A percentile compares a stretch with the other conserved stretches of the same genome.
Evolutionary conservation across 352 stramenopile species (phyloP).

Genomic region (Phytopythium delawarense): DNA sequence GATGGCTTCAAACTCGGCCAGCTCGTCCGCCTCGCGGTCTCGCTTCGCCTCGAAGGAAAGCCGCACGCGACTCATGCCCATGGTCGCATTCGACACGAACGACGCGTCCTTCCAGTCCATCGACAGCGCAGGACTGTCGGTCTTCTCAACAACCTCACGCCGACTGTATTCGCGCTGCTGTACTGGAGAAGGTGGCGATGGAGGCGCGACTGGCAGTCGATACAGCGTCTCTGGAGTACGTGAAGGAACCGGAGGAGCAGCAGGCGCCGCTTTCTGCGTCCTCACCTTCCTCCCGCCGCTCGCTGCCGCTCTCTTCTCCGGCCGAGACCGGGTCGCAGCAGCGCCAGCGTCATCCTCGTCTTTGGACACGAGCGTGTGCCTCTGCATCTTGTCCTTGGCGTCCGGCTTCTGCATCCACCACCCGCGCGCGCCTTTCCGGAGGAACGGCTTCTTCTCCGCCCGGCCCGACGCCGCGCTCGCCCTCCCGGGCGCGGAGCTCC

Average conservation of each 20-base stretch:
- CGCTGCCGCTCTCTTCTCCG: conserved; percentile 4
- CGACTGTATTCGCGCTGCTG: conserved; percentile 1
- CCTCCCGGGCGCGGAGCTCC: neutral
- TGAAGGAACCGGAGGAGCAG: neutral
- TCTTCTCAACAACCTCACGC: neutral
- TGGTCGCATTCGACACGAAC: conserved; percentile 35
- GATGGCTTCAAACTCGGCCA: conserved; percentile 76
- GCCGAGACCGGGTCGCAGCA: too few species aligned
- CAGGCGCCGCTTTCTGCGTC: neutral
- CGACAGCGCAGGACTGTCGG: conserved; percentile 8
- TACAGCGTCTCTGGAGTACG: neutral
- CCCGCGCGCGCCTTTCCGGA: conserved; percentile 70
- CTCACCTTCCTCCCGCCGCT: neutral
- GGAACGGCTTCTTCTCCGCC: conserved; percentile 47
- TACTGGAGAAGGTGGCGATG: conserved; percentile 13
- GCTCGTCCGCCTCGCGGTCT: conserved; percentile 61
- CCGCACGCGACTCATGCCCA: conserved; percentile 48
- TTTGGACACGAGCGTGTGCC: conserved; percentile 57
- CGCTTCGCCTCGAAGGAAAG: conserved; percentile 53
- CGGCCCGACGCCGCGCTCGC: neutral
- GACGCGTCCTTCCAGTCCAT: conserved; percentile 23
- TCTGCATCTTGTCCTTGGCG: conserved; percentile 47
- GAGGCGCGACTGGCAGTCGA: neutral
- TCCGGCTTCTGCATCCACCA: conserved; percentile 78
- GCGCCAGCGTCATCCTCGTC: conserved; percentile 18